Evolutionary conservation across 352 stramenopile genomes (phyloP), one percentile per base, ranked within the genome.

Genomic region (Phytopythium montanum): DNA sequence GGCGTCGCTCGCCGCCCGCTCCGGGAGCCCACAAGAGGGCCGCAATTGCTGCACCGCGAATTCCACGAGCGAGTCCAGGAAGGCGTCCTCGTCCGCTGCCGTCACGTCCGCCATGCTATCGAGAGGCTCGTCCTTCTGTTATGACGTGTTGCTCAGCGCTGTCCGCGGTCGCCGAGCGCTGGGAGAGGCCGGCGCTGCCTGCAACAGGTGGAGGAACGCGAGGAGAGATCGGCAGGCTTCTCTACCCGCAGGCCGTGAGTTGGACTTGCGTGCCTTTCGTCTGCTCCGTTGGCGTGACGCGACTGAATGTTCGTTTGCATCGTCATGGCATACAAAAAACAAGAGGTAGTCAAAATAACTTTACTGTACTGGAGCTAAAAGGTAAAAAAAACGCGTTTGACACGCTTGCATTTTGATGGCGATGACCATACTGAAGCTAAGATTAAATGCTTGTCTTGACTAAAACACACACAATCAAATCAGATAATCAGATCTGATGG

Each of bases 1-100:
- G 29, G 49, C 49, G 18, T 55, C 49, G 28, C 28, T 54, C 5
- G 5, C 33, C 14, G 33, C 49, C 29, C 18, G 49, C 9, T 8
- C n/a, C 28, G 49, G n/a, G n/a, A 38, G 10, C 29, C 33, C 34
- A 12, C 18, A 31, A 10, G 33, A 6, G 0, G 50, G 12, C n/a
- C n/a, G n/a, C 50, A 56, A n/a, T n/a, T 16, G n/a, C 29, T 56
- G 29, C 19, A 16, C 50, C 50, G 50, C 50, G 31, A 56, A 56
- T 31, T 19, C 13, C 50, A 56, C 28, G 31, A 56, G 50, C 50
- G 50, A 10, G 50, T 56, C 50, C 29, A 56, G 31, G 50, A 29
- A 56, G 10, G 26, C 50, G 29, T 56, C 50, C 29, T 56, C 50
- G 29, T 56, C 50, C 29, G 31, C 34, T 31, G 31, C 3, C n/a